Base-by-base conservation (phyloP, 345 rosid species). In the Salix exigua region DNA sequence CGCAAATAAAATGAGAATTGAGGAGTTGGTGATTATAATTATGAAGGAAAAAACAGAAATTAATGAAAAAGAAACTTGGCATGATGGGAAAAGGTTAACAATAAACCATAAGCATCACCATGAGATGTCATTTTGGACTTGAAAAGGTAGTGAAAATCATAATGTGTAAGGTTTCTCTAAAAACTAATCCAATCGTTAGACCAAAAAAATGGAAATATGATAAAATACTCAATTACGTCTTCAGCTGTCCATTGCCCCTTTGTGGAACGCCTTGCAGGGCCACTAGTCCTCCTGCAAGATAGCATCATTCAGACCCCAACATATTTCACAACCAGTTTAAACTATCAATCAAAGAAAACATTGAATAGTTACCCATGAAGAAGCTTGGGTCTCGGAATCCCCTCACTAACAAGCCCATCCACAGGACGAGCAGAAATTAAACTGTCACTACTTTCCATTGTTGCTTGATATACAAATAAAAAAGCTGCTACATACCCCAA, bases 241-340 rank as follows among this genome's bases (percentile, higher is more conserved):
- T 96, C 99, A 61, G 99, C 87, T 72, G 98, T 96, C 99, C 99
- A 96, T 77, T 93, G 98, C 70, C 99, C 99, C 82, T 91, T 95
- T 44, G 98, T 92, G 33, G 99, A 96, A 78, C 99, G 97, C 79
- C 98, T 90, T 68, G 98, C 85, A 44, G 99, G 99, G 82, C 99
- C 99, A 86, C 89, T 92, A 25, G 97, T 93, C 83, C 98, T 90
- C 89, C 99, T 96, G 80, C 42, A 40, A 53, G 46, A 70, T 14
- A 7, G 21, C 23, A 26, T 21, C 23, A 37, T 70, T 63, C 14
- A 38, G 50, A 75, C 71, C 42, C 28, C 73, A 77, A 51, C 6
- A 53, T n/a, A 58, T 58, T 9, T 17, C 13, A 62, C 21, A 44
- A 28, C 30, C 19, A 11, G 23, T 8, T 16, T 21, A 68, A 30